These are phyloP conservation scores for Saccharomyces pastorianus DNA, from an alignment of 1,139 yeast species.

Conservation along the genomic window DNA sequence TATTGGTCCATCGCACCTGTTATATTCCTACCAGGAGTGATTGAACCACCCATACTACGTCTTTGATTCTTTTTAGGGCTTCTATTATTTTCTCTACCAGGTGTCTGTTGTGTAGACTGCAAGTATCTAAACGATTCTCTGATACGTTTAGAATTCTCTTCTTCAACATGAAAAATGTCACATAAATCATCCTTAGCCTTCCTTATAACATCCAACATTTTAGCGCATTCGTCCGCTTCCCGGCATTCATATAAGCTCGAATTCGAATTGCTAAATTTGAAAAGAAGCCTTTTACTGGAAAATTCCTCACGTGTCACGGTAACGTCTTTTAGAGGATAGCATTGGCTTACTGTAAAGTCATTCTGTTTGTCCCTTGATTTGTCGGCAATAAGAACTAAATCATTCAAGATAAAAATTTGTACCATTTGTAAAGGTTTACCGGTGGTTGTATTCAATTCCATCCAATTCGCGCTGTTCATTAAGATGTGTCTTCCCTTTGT, in stretches of 20 bases:
- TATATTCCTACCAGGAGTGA: neutral
- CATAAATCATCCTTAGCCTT: slow-evolving; percentile 58
- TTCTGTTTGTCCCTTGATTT: slow-evolving; percentile 40
- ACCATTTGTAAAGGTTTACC: slow-evolving; percentile 74
- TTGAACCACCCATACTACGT: slow-evolving; percentile 18
- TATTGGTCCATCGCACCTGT: slow-evolving; percentile 18
- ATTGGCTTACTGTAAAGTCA: slow-evolving; percentile 61
- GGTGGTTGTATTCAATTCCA: slow-evolving; percentile 78
- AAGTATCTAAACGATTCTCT: slow-evolving; percentile 42
- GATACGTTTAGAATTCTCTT: slow-evolving; percentile 38
- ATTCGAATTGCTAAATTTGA: slow-evolving; percentile 17
- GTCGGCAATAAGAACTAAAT: slow-evolving; percentile 66
- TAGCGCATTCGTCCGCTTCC: slow-evolving; percentile 49
- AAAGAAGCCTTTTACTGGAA: slow-evolving; percentile 25
- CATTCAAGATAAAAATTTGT: slow-evolving; percentile 71
- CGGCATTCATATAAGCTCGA: slow-evolving; percentile 43
- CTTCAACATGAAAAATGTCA: slow-evolving; percentile 37
- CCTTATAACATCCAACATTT: slow-evolving; percentile 50
- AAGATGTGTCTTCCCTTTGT: slow-evolving; percentile 76
- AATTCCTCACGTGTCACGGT: slow-evolving; percentile 32
- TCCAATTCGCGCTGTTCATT: slow-evolving; percentile 79
- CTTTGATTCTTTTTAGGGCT: slow-evolving; percentile 26
- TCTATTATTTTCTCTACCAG: slow-evolving; percentile 21
- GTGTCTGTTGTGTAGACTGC: slow-evolving; percentile 26
- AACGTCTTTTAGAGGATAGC: slow-evolving; percentile 68